A percentile compares a stretch with the other conserved stretches of the same genome.
Evolutionary conservation across 2,329 filamentous ascomycete genomes (phyloP).

Genomic region (Calycina marina): DNA sequence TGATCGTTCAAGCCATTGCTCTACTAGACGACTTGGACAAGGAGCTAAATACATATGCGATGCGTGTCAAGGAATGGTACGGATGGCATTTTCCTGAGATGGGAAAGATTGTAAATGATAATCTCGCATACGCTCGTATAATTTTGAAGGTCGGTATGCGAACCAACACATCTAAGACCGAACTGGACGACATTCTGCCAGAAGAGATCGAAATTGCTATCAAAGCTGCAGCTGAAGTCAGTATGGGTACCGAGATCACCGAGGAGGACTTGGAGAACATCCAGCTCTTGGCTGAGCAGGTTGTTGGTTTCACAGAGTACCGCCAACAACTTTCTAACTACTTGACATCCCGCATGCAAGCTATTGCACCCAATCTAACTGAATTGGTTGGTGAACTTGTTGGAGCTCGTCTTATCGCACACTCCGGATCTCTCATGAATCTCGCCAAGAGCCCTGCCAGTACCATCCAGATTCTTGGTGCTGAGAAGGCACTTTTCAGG

Average conservation of each 20-base stretch:
- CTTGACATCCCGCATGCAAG: constrained; percentile 84
- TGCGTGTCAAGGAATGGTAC: constrained; percentile 99
- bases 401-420: constrained; percentile 85
- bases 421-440: constrained; percentile 86
- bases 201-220: constrained; percentile 88
- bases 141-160: constrained; percentile 84
- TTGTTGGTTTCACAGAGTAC: constrained; percentile 84
- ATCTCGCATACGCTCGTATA: constrained; percentile 81
- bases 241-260: constrained; percentile 96
- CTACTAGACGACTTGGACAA: constrained; percentile 95
- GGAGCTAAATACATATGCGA: constrained; percentile 96
- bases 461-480: constrained; percentile 95
- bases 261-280: constrained; percentile 89
- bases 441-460: constrained; percentile 89
- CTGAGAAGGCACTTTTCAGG: constrained; percentile 96
- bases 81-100: constrained; percentile 99
- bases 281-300: constrained; percentile 78
- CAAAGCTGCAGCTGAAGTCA: constrained; percentile 89
- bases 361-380: constrained; percentile 91
- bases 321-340: constrained; percentile 78
- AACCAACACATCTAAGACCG: constrained; percentile 57
- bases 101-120: constrained; percentile 94
- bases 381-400: constrained; percentile 87
- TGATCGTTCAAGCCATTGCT: constrained; percentile 96
- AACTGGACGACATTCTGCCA: constrained; percentile 81